Evolutionary conservation across 2,329 filamentous ascomycete genomes (phyloP).

Genomic region (Fusarium sp.): DNA sequence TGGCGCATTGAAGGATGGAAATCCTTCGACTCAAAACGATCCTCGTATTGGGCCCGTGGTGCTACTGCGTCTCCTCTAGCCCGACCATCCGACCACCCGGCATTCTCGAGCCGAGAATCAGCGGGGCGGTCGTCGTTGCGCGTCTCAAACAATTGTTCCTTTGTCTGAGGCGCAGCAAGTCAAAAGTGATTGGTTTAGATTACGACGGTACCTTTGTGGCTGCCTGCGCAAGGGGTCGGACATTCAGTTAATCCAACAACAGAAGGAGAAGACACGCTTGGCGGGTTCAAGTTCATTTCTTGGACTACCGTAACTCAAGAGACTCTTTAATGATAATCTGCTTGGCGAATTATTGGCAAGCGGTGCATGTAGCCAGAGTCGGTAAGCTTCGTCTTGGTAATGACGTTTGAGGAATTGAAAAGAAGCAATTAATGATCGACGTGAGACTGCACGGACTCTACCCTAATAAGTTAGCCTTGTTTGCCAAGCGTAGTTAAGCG

Average conservation of each 20-base stretch:
- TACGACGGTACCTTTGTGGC: background rate
- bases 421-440: background rate
- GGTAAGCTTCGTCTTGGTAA: background rate
- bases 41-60: background rate
- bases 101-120: background rate
- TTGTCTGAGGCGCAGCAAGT: background rate
- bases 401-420: background rate
- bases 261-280: background rate
- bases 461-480: background rate
- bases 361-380: background rate
- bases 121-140: background rate
- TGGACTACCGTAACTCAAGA: background rate
- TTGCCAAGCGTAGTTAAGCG: background rate
- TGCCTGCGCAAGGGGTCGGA: background rate
- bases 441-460: background rate
- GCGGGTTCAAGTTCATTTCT: background rate
- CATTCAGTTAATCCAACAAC: background rate
- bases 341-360: background rate
- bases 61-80: background rate
- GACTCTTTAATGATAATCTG: background rate
- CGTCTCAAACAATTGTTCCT: background rate
- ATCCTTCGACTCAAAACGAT: background rate
- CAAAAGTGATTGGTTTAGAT: background rate
- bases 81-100: background rate
- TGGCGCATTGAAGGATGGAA: background rate